Conservation (phyloP, 2,329 filamentous ascomycete species). For the Aspergillus ustus region DNA sequence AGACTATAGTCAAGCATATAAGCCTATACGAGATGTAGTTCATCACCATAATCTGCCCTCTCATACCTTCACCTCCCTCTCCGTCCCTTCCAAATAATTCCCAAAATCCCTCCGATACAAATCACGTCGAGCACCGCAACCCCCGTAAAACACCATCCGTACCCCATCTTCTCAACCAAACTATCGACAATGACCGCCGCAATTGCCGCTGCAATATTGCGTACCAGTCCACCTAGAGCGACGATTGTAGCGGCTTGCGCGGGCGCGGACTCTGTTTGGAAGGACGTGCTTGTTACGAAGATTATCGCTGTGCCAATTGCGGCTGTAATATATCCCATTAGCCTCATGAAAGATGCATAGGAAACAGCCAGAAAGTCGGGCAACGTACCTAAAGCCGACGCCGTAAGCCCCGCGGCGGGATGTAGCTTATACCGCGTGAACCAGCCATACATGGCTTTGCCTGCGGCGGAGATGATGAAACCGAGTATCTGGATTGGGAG, state of each 20-base stretch:
- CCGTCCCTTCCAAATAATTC: not conserved
- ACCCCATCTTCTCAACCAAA: slow-evolving; percentile 41
- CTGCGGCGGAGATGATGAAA: slow-evolving; percentile 43
- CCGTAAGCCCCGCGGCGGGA: slow-evolving; percentile 33
- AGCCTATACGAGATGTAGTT: too few relatives aligned
- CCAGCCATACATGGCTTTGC: slow-evolving; percentile 50
- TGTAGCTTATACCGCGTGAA: slow-evolving; percentile 37
- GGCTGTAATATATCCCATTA: slow-evolving; percentile 19
- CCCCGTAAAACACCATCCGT: slow-evolving; percentile 48
- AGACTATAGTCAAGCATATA: too few relatives aligned
- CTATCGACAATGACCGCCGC: slow-evolving; percentile 42
- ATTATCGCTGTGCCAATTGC: slow-evolving; percentile 48
- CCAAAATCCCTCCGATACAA: not conserved
- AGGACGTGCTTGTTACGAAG: slow-evolving; percentile 49
- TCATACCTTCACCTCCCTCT: not conserved
- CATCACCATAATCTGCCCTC: too few relatives aligned
- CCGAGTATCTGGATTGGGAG: slow-evolving; percentile 48
- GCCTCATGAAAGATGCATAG: too few relatives aligned
- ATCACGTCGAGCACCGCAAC: slow-evolving; percentile 23
- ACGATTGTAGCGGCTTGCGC: slow-evolving; percentile 47
- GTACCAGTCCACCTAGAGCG: slow-evolving; percentile 46
- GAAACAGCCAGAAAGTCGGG: too few relatives aligned
- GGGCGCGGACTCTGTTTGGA: slow-evolving; percentile 47
- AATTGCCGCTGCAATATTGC: slow-evolving; percentile 47
- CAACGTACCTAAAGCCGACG: slow-evolving; percentile 22